Base-by-base conservation (phyloP, 192 early-diverging fungal species). In the Linnemannia zychae region DNA sequence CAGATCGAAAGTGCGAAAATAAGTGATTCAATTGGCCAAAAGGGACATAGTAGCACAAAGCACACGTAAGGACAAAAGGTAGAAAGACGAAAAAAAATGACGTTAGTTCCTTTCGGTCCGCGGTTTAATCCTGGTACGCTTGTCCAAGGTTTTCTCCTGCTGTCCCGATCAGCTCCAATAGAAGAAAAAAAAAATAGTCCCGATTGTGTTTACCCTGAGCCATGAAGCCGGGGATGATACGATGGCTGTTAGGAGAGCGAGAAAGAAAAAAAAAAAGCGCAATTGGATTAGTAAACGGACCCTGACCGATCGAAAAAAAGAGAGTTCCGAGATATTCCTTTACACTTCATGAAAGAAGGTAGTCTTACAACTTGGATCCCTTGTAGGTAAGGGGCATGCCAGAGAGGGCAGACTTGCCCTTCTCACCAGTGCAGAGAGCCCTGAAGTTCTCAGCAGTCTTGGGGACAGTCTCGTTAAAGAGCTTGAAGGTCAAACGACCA, bases 371-470 rank as follows among this genome's bases (percentile, higher is more conserved):
- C 70, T 84, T 82, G 80, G 80, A 87, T 20, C 83, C 85, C 88
- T 93, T 90, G 87, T 81, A 93, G 77, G 87, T 82, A 65, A 95
- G 77, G 34, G 93, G 90, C 91, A 94, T 93, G 47, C 93, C 93
- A 7, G 89, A 89, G 52, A 87, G 83, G 77, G 80, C 76, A 68
- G 67, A 77, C 77, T 86, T 90, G 52, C 92, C 92, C 76, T 90
- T 87, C 84, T 93, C 91, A 75, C 92, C 92, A 67, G 92, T 92
- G 73, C 91, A 92, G 65, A 96, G 87, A 38, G 91, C 91, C 57
- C 92, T 91, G 89, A 99, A 99, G 94, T 99, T 99, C 87, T 99
- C 96, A 46, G 94, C 94, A n/a, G 97, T 98, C 92, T 94, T 95
- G 84, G 98, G 98, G 24, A 95, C 94, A 46, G 94, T 92, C 77